Evolutionary conservation across 2,329 filamentous ascomycete species (phyloP), one percentile per base, ranked within the genome.

Genomic region (Nigrospora oryzae): DNA sequence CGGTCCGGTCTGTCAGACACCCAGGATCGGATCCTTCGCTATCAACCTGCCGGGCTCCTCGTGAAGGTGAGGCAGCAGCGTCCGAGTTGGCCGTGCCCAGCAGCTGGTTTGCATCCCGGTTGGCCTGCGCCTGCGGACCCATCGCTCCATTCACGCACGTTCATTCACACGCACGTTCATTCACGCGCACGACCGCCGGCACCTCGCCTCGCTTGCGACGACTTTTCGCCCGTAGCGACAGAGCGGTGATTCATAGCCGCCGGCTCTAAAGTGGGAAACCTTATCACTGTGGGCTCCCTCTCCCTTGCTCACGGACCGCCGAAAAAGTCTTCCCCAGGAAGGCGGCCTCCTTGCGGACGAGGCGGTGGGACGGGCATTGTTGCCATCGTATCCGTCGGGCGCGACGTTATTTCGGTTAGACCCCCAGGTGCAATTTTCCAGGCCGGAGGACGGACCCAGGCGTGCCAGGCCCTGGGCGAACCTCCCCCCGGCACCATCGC

Each of bases 391-490:
- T 43, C 46, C 42, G 43, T 45, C 45, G 45, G 46, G 46, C 46
- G 36, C 43, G 43, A 45, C 35, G 39, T 48, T 36, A 48, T 48
- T 45, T 48, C 46, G 46, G 46, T 48, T 48, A 48, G 46, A 36
- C 38, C 39, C 35, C 14, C 17, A 43, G 39, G 41, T 36, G 34
- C 34, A 36, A 36, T 11, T 16, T 36, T 36, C 13, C 34, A 36
- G 11, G 5, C 34, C 15, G 34, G 33, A 36, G 34, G 34, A 36
- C 15, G 15, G 34, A 36, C 34, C 34, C 23, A 28, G 23, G 23
- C 23, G 23, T 28, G 23, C 34, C 11, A 36, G 34, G 15, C 13
- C 34, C 33, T 15, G 12, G 12, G 8, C 33, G n/a, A 15, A 15
- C n/a, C 19, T 23, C 13, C 34, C 34, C 34, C 34, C 34, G 34